Base-by-base conservation (phyloP, 306 rosid species). In the Corylus americana region DNA sequence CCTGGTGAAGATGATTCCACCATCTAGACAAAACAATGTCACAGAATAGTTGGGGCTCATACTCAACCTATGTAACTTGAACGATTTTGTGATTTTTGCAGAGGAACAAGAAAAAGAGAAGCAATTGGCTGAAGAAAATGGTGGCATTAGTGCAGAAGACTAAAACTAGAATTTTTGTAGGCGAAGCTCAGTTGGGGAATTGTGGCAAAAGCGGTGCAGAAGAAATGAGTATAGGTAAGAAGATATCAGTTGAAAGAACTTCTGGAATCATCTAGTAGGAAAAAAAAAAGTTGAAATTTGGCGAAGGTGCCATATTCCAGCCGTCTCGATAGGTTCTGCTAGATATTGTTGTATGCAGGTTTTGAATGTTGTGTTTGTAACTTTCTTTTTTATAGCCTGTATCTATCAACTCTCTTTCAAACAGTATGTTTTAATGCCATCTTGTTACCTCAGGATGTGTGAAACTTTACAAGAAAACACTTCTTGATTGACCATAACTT, bases 81-180 rank as follows among this genome's bases (percentile, higher is more conserved):
- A 8, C 73, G 58, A 11, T 22, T 53, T 39, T 78, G 35, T 70
- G 25, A 55, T 62, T 73, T 64, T 53, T 55, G 74, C 89, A 92
- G 97, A 83, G 92, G 94, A 94, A 87, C 96, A 91, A 86, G 97
- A 89, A 84, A 92, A 87, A 81, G 87, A 92, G 69, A 90, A 87
- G 68, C 86, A 89, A 82, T 49, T 88, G 73, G 81, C 87, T 58
- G 94, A 91, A 75, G 93, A 87, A 85, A 91, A 94, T 22, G 92
- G 73, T 37, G 57, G 87, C 70, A 85, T 78, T 71, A 89, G 81
- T 71, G 31, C 77, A 48, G 76, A 51, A 51, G 87, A 84, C 39
- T 83, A 88, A 85, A 25, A 29, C 44, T n/a, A 68, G 47, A 37
- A 7, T 63, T 58, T 57, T 47, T 78, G 75, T n/a, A 50, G 57